Conservation (phyloP, 179 eudicot species). For the Spergularia azorica region DNA sequence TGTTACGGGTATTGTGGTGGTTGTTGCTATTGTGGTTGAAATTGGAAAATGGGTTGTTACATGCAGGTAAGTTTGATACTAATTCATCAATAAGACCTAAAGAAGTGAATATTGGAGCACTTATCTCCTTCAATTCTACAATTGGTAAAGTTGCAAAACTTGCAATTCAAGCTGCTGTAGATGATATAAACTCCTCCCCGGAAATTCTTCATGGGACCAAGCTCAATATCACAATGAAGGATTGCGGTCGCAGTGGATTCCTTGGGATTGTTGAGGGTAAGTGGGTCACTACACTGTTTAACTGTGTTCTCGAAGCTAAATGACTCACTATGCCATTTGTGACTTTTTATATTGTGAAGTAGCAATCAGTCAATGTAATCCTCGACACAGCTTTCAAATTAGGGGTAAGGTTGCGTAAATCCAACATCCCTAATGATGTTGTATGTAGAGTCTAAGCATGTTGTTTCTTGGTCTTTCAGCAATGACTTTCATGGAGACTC, state of each 20-base stretch:
- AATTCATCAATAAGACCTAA: slow-evolving; percentile 47
- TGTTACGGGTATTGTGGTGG: slow-evolving; percentile 16
- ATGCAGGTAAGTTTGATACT: too few relatives aligned
- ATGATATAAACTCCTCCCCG: slow-evolving; percentile 65
- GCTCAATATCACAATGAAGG: slow-evolving; percentile 49
- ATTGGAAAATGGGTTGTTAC: slow-evolving; percentile 25
- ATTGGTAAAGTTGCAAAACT: slow-evolving; percentile 72
- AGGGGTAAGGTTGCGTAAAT: too few relatives aligned
- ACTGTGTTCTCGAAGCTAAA: too few relatives aligned
- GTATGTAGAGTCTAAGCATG: not conserved
- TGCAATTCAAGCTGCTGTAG: slow-evolving; percentile 67
- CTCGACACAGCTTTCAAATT: not conserved
- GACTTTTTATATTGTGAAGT: too few relatives aligned
- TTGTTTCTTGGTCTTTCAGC: slow-evolving; percentile 41
- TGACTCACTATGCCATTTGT: too few relatives aligned
- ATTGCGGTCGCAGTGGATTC: slow-evolving; percentile 56
- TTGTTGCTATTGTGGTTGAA: slow-evolving; percentile 18
- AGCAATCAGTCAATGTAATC: too few relatives aligned
- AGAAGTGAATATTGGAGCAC: slow-evolving; percentile 57
- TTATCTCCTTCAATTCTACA: slow-evolving; percentile 41
- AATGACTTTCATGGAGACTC: slow-evolving; percentile 60
- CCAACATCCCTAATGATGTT: not conserved
- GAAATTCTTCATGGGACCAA: slow-evolving; percentile 54
- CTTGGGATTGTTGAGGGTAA: slow-evolving; percentile 62
- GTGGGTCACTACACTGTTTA: too few relatives aligned